phyloP scores from a whole-genome alignment of 2,329 filamentous ascomycete species.

The Phymatotrichopsis omnivora region DNA sequence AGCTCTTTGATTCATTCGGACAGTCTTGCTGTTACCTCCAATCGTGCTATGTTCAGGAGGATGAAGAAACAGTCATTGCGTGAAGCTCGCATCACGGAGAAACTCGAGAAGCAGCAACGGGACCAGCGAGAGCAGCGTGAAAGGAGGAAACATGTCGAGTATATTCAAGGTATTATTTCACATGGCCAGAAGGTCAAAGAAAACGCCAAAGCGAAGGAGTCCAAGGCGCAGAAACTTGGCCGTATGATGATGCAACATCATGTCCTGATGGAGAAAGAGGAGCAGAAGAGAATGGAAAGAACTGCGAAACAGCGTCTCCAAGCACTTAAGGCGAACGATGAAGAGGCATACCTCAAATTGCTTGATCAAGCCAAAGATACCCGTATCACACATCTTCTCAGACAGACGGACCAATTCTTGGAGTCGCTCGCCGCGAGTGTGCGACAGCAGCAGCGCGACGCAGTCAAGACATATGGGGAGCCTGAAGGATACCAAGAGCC shows the following conservation, averaged over 20 bases:
- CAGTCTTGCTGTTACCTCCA: constrained; percentile 94
- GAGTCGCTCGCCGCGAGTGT: constrained; percentile 91
- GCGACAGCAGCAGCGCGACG: constrained; percentile 80
- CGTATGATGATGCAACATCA: constrained; percentile 83
- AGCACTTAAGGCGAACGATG: constrained; percentile 96
- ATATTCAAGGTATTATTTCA: constrained; percentile 73
- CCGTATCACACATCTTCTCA: constrained; percentile 92
- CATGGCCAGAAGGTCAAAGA: constrained; percentile 41
- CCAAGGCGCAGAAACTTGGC: constrained; percentile 72
- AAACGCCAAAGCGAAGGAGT: constrained; percentile 42
- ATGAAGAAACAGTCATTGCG: constrained; percentile 96
- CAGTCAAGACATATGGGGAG: constrained; percentile 64
- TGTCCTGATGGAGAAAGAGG: constrained; percentile 95
- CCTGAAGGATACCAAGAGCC: constrained; percentile 44
- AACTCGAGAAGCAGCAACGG: constrained; percentile 96
- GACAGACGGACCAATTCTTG: constrained; percentile 95
- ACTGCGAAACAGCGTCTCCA: constrained; percentile 99
- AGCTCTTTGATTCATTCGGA: constrained; percentile 91
- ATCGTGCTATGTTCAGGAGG: constrained; percentile 77
- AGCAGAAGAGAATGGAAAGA: constrained; percentile 94
- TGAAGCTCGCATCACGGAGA: constrained; percentile 95
- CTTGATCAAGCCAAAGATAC: constrained; percentile 98
- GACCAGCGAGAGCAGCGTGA: constrained; percentile 92
- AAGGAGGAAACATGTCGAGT: constrained; percentile 94
- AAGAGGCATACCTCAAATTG: constrained; percentile 96